A percentile compares a stretch with the other conserved stretches of the same genome.
Evolutionary conservation across 768 basidiomycete species (phyloP).

Genomic region (Serendipita sp.): DNA sequence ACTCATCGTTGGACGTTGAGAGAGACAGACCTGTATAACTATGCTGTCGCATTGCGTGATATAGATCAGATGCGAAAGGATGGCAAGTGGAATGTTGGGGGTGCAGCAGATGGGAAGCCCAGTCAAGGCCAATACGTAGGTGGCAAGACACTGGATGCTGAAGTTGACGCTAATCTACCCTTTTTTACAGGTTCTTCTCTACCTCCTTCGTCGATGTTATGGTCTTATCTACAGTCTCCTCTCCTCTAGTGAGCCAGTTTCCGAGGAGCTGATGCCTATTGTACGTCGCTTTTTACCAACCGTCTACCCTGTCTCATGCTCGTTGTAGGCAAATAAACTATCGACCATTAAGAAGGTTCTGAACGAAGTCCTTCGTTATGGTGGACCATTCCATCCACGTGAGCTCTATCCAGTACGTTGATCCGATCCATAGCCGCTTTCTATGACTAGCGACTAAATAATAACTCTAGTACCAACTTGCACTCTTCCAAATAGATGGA

Average conservation of each 20-base stretch:
- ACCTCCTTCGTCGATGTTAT: slow-evolving; percentile 86
- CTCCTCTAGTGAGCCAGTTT: slow-evolving; percentile 91
- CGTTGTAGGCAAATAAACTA: slow-evolving; percentile 73
- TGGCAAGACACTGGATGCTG: slow-evolving; percentile 9
- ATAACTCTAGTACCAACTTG: slow-evolving; percentile 65
- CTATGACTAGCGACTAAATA: slow-evolving; percentile 11
- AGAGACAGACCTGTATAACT: slow-evolving; percentile 89
- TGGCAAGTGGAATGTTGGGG: slow-evolving; percentile 57
- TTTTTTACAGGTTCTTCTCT: slow-evolving; percentile 61
- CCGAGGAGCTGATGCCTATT: slow-evolving; percentile 94
- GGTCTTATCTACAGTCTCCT: slow-evolving; percentile 87
- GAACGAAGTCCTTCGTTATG: slow-evolving; percentile 90
- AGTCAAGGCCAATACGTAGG: slow-evolving; percentile 80
- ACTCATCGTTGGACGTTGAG: slow-evolving; percentile 95
- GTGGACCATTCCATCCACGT: slow-evolving; percentile 79
- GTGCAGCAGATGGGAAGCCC: slow-evolving; percentile 88
- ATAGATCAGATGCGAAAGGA: slow-evolving; percentile 96
- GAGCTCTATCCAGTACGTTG: slow-evolving; percentile 80
- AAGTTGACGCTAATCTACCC: background rate
- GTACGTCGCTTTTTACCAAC: slow-evolving; percentile 30
- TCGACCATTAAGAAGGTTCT: slow-evolving; percentile 94
- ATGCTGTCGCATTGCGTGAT: slow-evolving; percentile 82
- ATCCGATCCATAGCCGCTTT: background rate
- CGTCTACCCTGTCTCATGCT: background rate
- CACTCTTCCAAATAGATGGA: slow-evolving; percentile 87